These are phyloP conservation scores for Daldinia eschscholtzii DNA, from an alignment of 2,329 filamentous ascomycete genomes.

Conservation along the genomic window DNA sequence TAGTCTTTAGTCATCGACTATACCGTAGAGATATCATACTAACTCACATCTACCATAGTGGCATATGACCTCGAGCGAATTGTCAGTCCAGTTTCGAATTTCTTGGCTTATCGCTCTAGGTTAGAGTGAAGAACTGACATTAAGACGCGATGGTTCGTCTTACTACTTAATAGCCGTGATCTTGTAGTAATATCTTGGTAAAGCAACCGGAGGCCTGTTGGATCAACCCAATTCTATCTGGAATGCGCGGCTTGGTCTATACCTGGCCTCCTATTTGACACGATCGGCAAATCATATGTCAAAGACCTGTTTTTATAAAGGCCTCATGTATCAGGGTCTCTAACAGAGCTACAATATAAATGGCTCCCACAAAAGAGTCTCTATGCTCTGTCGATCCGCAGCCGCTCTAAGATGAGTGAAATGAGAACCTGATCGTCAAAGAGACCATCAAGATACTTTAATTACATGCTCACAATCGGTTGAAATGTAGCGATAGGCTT, in stretches of 20 bases:
- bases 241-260: constrained; percentile 2
- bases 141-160: neutral
- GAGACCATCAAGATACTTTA: constrained; percentile 1
- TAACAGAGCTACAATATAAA: constrained; percentile 1
- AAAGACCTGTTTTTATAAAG: constrained; percentile 17
- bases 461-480: constrained; percentile 10
- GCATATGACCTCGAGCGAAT: neutral
- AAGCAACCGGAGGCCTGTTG: neutral
- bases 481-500: constrained; percentile 15
- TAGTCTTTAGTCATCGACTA: neutral
- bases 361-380: constrained; percentile 1
- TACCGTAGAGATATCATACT: neutral
- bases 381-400: constrained; percentile 21
- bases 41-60: neutral
- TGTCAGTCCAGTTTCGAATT: neutral
- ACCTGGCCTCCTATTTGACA: constrained; percentile 1
- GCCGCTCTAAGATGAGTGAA: constrained; percentile 9
- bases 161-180: neutral
- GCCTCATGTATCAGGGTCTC: neutral
- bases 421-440: constrained; percentile 10
- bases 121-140: neutral
- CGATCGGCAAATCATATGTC: neutral
- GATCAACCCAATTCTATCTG: neutral
- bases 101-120: neutral
- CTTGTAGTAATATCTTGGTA: neutral